Percentiles rank a stretch among this genome's conserved stretches.
Conservation (phyloP, 164 flowering plant species). For the Liriodendron chinense region DNA sequence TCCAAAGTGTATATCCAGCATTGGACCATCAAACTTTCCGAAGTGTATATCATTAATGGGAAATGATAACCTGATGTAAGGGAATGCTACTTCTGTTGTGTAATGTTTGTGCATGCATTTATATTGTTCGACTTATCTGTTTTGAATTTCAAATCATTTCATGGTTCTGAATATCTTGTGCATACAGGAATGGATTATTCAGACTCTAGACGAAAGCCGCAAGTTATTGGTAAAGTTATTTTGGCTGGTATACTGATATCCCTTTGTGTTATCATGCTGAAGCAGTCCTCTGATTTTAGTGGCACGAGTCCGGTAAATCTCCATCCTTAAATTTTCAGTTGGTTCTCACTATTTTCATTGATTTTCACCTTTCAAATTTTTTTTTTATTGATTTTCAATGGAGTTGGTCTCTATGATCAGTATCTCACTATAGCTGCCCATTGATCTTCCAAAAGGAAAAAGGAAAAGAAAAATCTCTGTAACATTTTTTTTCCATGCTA, state of each 20-base stretch:
- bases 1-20: not conserved
- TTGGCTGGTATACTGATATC: constrained; percentile 64
- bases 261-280: constrained; percentile 69
- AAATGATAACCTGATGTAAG: not conserved
- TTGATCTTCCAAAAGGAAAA: no score
- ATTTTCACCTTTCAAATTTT: not conserved
- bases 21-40: not conserved
- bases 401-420: no score
- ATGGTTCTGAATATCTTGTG: constrained; percentile 3
- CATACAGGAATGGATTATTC: constrained; percentile 71
- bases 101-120: not conserved
- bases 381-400: no score
- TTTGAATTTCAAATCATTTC: not conserved
- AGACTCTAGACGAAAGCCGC: constrained; percentile 71
- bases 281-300: constrained; percentile 58
- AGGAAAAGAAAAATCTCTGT: no score
- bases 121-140: not conserved
- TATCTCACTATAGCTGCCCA: no score
- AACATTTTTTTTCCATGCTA: no score
- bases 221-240: constrained; percentile 60
- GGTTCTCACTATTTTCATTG: not conserved
- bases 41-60: no score
- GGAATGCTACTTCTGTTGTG: not conserved
- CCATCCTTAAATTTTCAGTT: not conserved
- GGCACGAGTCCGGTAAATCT: constrained; percentile 54